Conservation (phyloP, 1,284 basidiomycete species). For the Trichosporon sp. region DNA sequence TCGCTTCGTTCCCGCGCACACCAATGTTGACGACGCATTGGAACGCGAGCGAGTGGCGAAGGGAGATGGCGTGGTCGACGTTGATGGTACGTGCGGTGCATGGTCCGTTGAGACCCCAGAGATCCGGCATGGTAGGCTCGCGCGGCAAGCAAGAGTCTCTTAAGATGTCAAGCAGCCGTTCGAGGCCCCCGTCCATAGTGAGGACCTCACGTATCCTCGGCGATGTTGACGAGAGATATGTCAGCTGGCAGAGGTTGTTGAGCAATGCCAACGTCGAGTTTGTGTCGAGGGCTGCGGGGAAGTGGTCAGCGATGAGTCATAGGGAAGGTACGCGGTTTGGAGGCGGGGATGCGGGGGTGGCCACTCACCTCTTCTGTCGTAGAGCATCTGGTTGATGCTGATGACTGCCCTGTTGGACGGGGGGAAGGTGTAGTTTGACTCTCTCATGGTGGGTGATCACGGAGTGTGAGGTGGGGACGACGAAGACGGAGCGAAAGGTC, state of each 20-base stretch:
- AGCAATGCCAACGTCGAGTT: slow-evolving; percentile 86
- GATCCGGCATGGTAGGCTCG: slow-evolving; percentile 49
- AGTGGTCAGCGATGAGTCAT: slow-evolving; percentile 13
- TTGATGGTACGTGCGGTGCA: slow-evolving; percentile 58
- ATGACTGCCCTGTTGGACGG: slow-evolving; percentile 94
- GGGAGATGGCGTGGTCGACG: slow-evolving; percentile 78
- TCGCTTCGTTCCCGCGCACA: slow-evolving; percentile 90
- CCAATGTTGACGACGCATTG: slow-evolving; percentile 98
- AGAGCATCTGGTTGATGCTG: slow-evolving; percentile 89
- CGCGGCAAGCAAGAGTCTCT: slow-evolving; percentile 68
- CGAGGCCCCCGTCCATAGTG: slow-evolving; percentile 94
- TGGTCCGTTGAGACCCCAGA: slow-evolving; percentile 56
- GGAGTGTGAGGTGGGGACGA: not conserved
- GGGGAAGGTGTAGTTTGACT: slow-evolving; percentile 95
- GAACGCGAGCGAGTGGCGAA: slow-evolving; percentile 87
- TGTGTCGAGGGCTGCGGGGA: slow-evolving; percentile 80
- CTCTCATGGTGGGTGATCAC: slow-evolving; percentile 68
- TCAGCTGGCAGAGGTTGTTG: slow-evolving; percentile 95
- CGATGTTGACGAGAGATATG: slow-evolving; percentile 95
- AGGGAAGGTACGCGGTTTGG: not conserved
- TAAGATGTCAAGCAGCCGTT: slow-evolving; percentile 90
- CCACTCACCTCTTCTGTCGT: slow-evolving; percentile 85
- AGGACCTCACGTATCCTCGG: slow-evolving; percentile 98
- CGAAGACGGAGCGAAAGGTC: slow-evolving; percentile 5
- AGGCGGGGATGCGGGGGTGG: not conserved